phyloP scores from a whole-genome alignment of 2,329 filamentous ascomycete genomes.

The Verticillium tricorpus region DNA sequence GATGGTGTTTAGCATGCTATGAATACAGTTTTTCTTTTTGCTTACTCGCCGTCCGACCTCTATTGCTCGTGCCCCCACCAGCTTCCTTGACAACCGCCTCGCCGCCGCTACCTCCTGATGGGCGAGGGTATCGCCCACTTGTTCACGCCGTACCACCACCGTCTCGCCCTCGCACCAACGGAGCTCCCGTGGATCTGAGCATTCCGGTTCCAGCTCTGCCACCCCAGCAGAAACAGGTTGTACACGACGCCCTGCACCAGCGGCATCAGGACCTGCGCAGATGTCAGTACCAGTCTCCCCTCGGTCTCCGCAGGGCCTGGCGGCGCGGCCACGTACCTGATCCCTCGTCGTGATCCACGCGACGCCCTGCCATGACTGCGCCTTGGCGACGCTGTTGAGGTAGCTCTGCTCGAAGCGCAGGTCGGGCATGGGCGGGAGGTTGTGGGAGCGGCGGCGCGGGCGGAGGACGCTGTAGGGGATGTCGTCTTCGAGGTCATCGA shows the following conservation, averaged over 20 bases:
- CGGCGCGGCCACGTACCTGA: slow-evolving; percentile 55
- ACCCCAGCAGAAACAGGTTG: slow-evolving; percentile 78
- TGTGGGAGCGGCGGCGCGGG: slow-evolving; percentile 40
- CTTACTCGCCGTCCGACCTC: neutral
- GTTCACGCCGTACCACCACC: slow-evolving; percentile 96
- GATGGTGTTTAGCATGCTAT: neutral
- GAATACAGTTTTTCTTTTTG: neutral
- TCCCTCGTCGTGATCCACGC: slow-evolving; percentile 82
- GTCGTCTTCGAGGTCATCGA: slow-evolving; percentile 57
- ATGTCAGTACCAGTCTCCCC: neutral
- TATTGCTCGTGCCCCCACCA: neutral
- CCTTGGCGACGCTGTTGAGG: slow-evolving; percentile 77
- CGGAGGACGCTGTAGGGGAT: slow-evolving; percentile 64
- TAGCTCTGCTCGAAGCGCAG: slow-evolving; percentile 98
- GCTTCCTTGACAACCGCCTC: neutral
- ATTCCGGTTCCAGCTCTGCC: slow-evolving; percentile 83
- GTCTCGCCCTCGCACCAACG: slow-evolving; percentile 69
- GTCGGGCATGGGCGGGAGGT: slow-evolving; percentile 70
- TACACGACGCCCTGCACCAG: slow-evolving; percentile 85
- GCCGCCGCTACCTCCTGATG: slow-evolving; percentile 10
- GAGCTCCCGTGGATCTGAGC: slow-evolving; percentile 72
- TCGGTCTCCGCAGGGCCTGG: neutral
- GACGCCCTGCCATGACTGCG: slow-evolving; percentile 75
- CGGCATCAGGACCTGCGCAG: slow-evolving; percentile 70
- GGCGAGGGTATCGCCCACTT: slow-evolving; percentile 70